Conservation (phyloP, 176 grass and related monocot genomes). For the Neostapfia colusana region DNA sequence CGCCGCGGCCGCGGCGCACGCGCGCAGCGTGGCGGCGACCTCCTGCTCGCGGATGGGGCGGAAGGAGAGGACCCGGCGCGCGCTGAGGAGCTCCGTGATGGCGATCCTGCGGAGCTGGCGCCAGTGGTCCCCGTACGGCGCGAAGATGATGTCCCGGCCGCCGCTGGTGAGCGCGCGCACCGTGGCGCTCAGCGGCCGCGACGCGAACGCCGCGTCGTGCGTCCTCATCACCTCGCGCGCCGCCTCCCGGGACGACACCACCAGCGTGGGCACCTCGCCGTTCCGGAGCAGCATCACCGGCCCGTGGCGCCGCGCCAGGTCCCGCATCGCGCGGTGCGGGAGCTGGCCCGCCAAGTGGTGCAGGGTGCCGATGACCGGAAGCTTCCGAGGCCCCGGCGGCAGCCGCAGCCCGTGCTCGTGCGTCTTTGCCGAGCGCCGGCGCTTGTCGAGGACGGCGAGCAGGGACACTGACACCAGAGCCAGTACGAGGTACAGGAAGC, state of each 20-base stretch:
- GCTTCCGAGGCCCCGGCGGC: conserved; percentile 47
- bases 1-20: background rate
- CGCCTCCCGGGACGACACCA: conserved; percentile 50
- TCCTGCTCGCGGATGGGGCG: conserved; percentile 56
- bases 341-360: conserved; percentile 54
- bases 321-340: conserved; percentile 45
- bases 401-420: background rate
- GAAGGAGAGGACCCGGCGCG: conserved; percentile 48
- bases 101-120: conserved; percentile 58
- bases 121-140: conserved; percentile 68
- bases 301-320: conserved; percentile 19
- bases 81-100: conserved; percentile 58
- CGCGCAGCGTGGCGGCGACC: conserved; percentile 27
- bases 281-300: conserved; percentile 60
- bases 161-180: conserved; percentile 36
- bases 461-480: conserved; percentile 1
- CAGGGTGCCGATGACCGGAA: conserved; percentile 53
- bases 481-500: background rate
- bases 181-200: conserved; percentile 48
- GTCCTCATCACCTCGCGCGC: conserved; percentile 63
- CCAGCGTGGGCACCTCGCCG: conserved; percentile 55
- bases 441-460: conserved; percentile 8
- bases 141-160: conserved; percentile 52
- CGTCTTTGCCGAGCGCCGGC: background rate
- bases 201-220: conserved; percentile 50